These are phyloP conservation scores for Vittaforma corneae DNA, from an alignment of 371 early-diverging fungal genomes.

Conservation along the genomic window DNA sequence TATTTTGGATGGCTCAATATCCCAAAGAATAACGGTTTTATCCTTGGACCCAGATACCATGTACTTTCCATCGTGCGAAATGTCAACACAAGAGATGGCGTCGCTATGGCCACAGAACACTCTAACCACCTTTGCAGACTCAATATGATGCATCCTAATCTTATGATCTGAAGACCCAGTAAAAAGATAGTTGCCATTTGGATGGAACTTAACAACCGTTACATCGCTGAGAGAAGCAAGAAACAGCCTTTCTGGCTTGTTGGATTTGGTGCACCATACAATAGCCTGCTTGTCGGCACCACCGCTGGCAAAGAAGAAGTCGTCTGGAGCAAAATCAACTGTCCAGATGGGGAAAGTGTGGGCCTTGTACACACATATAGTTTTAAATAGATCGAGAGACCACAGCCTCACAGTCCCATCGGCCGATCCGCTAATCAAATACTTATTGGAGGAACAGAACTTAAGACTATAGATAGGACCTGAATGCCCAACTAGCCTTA, in stretches of 20 bases:
- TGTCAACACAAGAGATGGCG: slow-evolving; percentile 68
- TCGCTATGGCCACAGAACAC: slow-evolving; percentile 80
- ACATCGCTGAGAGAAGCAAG: slow-evolving; percentile 92
- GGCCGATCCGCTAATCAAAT: slow-evolving; percentile 78
- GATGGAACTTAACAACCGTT: slow-evolving; percentile 83
- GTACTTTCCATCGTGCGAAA: slow-evolving; percentile 82
- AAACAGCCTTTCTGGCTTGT: slow-evolving; percentile 85
- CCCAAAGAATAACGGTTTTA: slow-evolving; percentile 78
- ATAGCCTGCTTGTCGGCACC: slow-evolving; percentile 85
- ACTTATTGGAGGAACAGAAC: slow-evolving; percentile 74
- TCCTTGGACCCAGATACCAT: slow-evolving; percentile 83
- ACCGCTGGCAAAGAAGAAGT: slow-evolving; percentile 88
- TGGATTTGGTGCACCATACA: slow-evolving; percentile 85
- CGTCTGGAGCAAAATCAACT: slow-evolving; percentile 72
- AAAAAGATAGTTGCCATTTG: slow-evolving; percentile 84
- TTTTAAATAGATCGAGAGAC: slow-evolving; percentile 75
- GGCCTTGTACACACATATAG: slow-evolving; percentile 80
- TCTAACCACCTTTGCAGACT: slow-evolving; percentile 76
- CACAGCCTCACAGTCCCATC: slow-evolving; percentile 89
- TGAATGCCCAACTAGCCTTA: slow-evolving; percentile 75
- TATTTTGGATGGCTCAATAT: slow-evolving; percentile 74
- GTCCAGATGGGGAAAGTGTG: slow-evolving; percentile 96
- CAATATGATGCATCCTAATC: slow-evolving; percentile 86
- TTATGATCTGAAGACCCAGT: slow-evolving; percentile 85
- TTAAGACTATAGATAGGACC: slow-evolving; percentile 83